phyloP scores from a whole-genome alignment of 177 flowering plant genomes.

The Telopea speciosissima region DNA sequence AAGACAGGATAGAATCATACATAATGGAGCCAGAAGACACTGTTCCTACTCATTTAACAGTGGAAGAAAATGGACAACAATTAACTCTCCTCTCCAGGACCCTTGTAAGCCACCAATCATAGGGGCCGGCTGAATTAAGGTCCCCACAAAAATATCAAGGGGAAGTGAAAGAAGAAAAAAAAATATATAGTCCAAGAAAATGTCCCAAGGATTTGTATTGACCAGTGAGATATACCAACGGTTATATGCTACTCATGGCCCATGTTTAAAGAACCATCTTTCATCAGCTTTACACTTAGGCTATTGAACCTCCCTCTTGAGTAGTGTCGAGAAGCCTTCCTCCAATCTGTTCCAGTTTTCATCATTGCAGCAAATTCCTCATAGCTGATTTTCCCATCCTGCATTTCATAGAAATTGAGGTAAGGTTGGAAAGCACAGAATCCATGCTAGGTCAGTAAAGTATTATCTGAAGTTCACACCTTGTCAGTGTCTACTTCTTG shows the following conservation, averaged over 20 bases:
- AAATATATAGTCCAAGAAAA: background rate
- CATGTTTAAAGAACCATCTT: conserved; percentile 35
- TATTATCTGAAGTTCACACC: conserved; percentile 31
- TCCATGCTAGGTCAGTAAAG: background rate
- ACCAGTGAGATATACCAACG: background rate
- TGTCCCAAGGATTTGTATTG: background rate
- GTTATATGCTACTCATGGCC: conserved; percentile 12
- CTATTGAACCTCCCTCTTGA: conserved; percentile 39
- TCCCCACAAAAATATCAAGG: conserved; percentile 4
- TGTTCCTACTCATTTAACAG: background rate
- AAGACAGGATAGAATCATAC: background rate
- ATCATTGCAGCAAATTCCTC: conserved; percentile 37
- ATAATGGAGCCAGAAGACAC: background rate
- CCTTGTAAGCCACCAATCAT: conserved; percentile 9
- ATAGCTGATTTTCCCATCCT: conserved; percentile 37
- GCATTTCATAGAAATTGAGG: background rate
- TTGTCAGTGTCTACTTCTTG: conserved; percentile 95
- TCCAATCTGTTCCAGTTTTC: conserved; percentile 41
- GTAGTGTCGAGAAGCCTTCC: conserved; percentile 43
- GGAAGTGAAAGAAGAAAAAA: conserved; percentile 11
- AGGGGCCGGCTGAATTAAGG: conserved; percentile 6
- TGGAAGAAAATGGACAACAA: background rate
- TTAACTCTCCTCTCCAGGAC: background rate
- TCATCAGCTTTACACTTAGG: conserved; percentile 33
- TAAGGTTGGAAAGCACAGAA: background rate